These are phyloP conservation scores for Apophysomyces sp. DNA, from an alignment of 371 early-diverging fungal genomes.

Conservation along the genomic window DNA sequence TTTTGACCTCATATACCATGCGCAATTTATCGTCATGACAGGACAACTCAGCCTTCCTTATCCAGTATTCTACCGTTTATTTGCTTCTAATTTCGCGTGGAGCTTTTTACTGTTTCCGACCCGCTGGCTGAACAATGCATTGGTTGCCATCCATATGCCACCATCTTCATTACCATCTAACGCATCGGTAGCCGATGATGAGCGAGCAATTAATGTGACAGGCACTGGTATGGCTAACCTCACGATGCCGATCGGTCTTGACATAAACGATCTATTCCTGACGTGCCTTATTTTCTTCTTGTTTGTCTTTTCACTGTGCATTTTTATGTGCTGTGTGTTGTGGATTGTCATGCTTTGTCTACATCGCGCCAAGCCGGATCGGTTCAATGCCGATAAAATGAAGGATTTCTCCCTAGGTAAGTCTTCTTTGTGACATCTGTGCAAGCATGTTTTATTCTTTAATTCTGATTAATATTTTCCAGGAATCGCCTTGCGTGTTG, in stretches of 20 bases:
- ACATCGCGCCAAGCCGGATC: background rate
- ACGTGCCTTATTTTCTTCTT: conserved; percentile 29
- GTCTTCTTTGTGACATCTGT: background rate
- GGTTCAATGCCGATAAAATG: conserved; percentile 3
- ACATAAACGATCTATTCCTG: conserved; percentile 40
- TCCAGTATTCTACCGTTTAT: conserved; percentile 51
- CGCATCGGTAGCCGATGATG: too few relatives aligned
- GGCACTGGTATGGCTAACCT: conserved; percentile 43
- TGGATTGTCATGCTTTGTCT: conserved; percentile 9
- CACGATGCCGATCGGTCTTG: conserved; percentile 42
- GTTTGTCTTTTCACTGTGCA: conserved; percentile 25
- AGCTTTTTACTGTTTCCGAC: conserved; percentile 42
- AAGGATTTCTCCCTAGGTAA: conserved; percentile 30
- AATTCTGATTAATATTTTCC: background rate
- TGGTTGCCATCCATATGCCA: background rate
- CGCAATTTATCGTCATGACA: conserved; percentile 52
- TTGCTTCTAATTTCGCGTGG: conserved; percentile 59
- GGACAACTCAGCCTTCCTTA: conserved; percentile 53
- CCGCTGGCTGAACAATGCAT: conserved; percentile 11
- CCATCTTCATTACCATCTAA: background rate
- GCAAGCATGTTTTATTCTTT: background rate
- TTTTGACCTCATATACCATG: conserved; percentile 53
- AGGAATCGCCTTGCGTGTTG: conserved; percentile 34
- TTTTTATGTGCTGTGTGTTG: conserved; percentile 16
- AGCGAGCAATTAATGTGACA: conserved; percentile 17